Percentiles rank a stretch among this genome's conserved stretches.
Conservation (phyloP, 306 rosid genomes). For the Sicyos baderoa region DNA sequence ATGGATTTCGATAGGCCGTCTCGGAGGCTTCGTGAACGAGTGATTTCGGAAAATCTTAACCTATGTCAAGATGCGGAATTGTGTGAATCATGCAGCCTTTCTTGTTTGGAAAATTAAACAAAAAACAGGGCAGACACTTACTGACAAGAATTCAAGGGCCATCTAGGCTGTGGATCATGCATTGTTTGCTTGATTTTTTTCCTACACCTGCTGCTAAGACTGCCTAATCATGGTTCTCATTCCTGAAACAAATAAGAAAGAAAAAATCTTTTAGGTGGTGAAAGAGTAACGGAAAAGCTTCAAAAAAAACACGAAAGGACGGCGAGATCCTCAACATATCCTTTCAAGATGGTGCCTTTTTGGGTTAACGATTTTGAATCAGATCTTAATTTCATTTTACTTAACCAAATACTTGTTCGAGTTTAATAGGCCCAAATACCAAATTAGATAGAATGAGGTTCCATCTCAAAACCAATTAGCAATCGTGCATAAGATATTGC, state of each 20-base stretch:
- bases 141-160: constrained; percentile 7
- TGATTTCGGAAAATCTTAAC: background rate
- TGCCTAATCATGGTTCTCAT: constrained; percentile 8
- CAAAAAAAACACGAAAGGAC: background rate
- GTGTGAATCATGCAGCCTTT: background rate
- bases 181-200: background rate
- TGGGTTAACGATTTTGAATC: too few relatives aligned
- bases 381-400: too few relatives aligned
- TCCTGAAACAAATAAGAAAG: constrained; percentile 15
- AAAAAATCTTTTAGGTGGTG: background rate
- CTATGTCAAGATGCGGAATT: background rate
- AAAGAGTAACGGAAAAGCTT: background rate
- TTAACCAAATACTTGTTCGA: too few relatives aligned
- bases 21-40: background rate
- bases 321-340: too few relatives aligned
- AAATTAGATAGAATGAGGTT: too few relatives aligned
- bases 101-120: background rate
- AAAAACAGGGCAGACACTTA: background rate
- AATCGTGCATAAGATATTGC: too few relatives aligned
- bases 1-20: background rate
- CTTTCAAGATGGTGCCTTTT: too few relatives aligned
- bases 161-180: background rate
- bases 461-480: too few relatives aligned
- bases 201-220: background rate
- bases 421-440: too few relatives aligned